These are phyloP conservation scores for Pichia sp. DNA, from an alignment of 1,139 yeast species.

Conservation along the genomic window DNA sequence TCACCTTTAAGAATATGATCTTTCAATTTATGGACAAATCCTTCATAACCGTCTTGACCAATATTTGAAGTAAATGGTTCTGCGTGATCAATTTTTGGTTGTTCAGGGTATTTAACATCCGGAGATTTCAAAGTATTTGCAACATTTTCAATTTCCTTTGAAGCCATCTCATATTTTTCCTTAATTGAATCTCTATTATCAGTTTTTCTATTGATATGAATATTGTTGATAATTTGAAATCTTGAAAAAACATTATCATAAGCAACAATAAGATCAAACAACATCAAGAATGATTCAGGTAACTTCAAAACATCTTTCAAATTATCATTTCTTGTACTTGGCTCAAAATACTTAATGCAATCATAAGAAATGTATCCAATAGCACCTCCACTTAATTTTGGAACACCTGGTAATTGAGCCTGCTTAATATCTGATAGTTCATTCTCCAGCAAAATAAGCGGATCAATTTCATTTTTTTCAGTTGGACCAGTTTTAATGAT, in stretches of 20 bases:
- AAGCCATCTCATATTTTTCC: constrained; percentile 50
- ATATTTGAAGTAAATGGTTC: constrained; percentile 78
- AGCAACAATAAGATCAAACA: constrained; percentile 83
- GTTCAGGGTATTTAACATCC: constrained; percentile 50
- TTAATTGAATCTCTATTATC: constrained; percentile 38
- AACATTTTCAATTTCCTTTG: constrained; percentile 48
- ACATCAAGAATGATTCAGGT: constrained; percentile 90
- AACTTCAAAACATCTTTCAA: constrained; percentile 72
- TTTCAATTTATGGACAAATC: constrained; percentile 67
- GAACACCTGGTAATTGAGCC: constrained; percentile 74
- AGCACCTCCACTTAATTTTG: constrained; percentile 90
- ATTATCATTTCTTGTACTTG: constrained; percentile 65
- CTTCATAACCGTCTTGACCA: constrained; percentile 89
- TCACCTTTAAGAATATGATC: constrained; percentile 84
- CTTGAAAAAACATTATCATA: constrained; percentile 92
- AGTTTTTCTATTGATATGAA: constrained; percentile 37
- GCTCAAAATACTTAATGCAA: constrained; percentile 94
- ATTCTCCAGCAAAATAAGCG: constrained; percentile 62
- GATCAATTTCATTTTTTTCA: constrained; percentile 60
- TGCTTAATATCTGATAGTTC: constrained; percentile 62
- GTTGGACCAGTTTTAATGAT: constrained; percentile 72
- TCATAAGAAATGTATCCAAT: constrained; percentile 93
- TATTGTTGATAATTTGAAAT: constrained; percentile 81
- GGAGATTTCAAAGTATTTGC: constrained; percentile 45
- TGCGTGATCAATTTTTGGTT: constrained; percentile 58